Base-by-base conservation (phyloP, 2,329 filamentous ascomycete species). In the Phialophora tarda region DNA sequence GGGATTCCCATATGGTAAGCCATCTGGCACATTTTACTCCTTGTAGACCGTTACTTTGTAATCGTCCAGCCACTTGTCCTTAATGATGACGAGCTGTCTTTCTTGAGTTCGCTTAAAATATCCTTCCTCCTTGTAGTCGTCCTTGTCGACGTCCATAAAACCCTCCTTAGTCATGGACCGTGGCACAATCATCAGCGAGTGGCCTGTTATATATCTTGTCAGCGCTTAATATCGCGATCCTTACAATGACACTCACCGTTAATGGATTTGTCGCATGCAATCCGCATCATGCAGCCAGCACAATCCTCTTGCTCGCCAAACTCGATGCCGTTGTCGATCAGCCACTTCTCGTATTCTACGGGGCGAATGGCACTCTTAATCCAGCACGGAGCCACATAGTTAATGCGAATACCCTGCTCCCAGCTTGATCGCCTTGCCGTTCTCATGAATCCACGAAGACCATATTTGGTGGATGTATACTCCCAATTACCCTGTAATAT, bases 391-490 rank as follows among this genome's bases (percentile, higher is more conserved):
- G 81, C 81, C 1, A 82, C 81, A 53, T 83, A 80, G 61, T 81
- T 82, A 56, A 84, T 80, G 1, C 83, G 74, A 44, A 83, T 81
- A 7, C 76, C 75, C 63, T 83, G 78, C 67, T 79, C 77, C 69
- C 76, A 79, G 21, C 74, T 76, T 5, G 74, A 79, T 3, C 77
- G 74, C 1, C 81, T 71, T 1, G 71, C 82, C 0, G 76, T 79
- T 5, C 76, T 71, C 79, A 83, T 82, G 63, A 83, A 76, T 0
- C 81, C 82, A 4, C 80, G 73, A 1, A 80, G 75, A 5, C 75
- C 82, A 63, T 80, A 82, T 68, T 82, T 82, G 8, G 77, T 82
- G 41, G 75, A 76, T 23, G 80, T 83, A 65, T 82, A 80, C 67
- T 80, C 75, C 34, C 64, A 66, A 48, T 79, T 78, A 17, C 75